Base-by-base conservation (phyloP, 371 early-diverging fungal genomes). In the Cokeromyces recurvatus region DNA sequence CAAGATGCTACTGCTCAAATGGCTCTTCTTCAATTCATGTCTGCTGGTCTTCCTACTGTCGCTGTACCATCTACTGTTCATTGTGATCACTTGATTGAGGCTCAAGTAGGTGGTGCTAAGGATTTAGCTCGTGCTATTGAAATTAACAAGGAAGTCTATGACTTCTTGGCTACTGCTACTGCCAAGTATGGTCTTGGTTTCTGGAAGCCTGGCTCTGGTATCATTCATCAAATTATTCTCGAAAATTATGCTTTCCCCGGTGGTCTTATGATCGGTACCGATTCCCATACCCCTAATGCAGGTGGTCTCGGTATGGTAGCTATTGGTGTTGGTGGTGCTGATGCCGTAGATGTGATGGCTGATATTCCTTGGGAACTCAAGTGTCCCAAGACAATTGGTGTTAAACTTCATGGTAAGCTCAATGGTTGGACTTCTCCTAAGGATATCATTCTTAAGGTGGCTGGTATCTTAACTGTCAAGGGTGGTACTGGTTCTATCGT, bases 161-260 rank as follows among this genome's bases (percentile, higher is more conserved):
- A 95, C 66, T 96, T 95, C 62, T 71, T 97, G 58, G 74, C 88
- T 46, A 76, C 90, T 38, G 80, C 89, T 56, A 82, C 87, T 51
- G 87, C 87, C 55, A 95, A 95, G 78, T 96, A 94, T 77, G 85
- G 87, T 50, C 84, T 97, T 57, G 96, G 93, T 42, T 97, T 97
- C 81, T 97, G 97, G 97, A 79, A 73, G 45, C 97, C 97, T 14
- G 97, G 97, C n/a, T 90, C 91, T 37, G 97, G 97, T 59, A 97
- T 96, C 64, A 97, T 97, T 66, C 97, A 97, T 73, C 97, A 97
- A 74, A 94, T 95, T 64, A 87, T 97, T 39, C 79, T 97, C 37
- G 97, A 97, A 66, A 96, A 97, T 82, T 97, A 97, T 66, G 96
- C 97, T 41, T 92, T 92, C 75, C 97, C 97, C 17, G 97, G 97